Base-by-base conservation (phyloP, 2,329 filamentous ascomycete species). In the Fusarium torulosum region DNA sequence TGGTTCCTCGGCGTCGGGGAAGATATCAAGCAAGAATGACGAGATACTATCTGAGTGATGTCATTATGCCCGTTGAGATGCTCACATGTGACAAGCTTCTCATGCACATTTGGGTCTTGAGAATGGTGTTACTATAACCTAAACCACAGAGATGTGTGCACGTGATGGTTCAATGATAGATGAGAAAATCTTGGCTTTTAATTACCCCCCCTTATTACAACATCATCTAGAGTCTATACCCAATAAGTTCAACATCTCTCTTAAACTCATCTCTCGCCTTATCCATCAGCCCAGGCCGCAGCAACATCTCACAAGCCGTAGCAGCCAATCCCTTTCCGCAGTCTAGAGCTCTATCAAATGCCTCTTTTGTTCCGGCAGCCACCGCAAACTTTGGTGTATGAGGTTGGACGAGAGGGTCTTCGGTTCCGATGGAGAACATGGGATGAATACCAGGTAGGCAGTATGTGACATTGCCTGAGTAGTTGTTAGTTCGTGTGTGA, bases 281-380 rank as follows among this genome's bases (percentile, higher is more conserved):
- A 1, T 40, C 49, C 11, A 61, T 31, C 5, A 69, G 13, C 27
- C 53, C 53, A 2, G 47, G 46, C 2, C 29, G 46, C 6, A 59
- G 5, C 0, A 72, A 2, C n/a, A 72, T 23, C 2, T 59, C 54
- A 2, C 64, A 67, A 25, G 67, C 70, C 4, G 70, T 72, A 7
- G 70, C 70, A 1, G 70, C 69, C 3, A 72, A 25, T 6, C 70
- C 70, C 31, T 71, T 72, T 1, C 64, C 59, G 7, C 70, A 72
- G 2, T 71, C 69, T 3, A 72, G 35, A 1, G 70, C 54, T 20
- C 64, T 71, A 3, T 58, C 15, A 2, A 72, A 23, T 0, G 70
- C 70, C 8, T 57, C 53, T 20, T 49, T 53, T 19, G 67, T 72
- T 0, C 64, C 61, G 7, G 70, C 69, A 14, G 67, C 70, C 0